Conservation (phyloP, 306 rosid genomes). For the Oxytropis ochrocephala region DNA sequence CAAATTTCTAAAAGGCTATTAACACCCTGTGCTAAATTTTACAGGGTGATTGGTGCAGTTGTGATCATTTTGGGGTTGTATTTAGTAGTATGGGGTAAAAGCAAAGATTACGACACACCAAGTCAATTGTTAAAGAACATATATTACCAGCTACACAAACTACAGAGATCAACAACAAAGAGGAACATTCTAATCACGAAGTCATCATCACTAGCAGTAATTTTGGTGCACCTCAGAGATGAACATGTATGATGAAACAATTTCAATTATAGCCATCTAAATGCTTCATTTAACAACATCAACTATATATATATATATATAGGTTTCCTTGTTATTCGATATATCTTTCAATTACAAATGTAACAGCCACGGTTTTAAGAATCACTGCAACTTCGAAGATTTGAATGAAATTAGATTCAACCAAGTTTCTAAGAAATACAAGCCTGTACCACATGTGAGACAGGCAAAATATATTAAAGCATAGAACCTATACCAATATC, state of each 20-base stretch:
- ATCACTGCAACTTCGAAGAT: too few relatives aligned
- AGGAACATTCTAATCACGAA: conserved; percentile 25
- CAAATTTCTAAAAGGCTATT: too few relatives aligned
- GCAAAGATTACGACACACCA: conserved; percentile 44
- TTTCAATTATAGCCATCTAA: not conserved
- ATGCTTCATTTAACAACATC: conserved; percentile 9
- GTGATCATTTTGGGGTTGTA: conserved; percentile 63
- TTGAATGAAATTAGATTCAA: not conserved
- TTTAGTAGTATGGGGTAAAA: conserved; percentile 89
- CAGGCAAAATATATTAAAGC: not conserved
- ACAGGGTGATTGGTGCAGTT: conserved; percentile 69
- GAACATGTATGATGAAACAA: not conserved
- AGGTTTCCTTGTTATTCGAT: conserved; percentile 6
- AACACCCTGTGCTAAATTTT: conserved; percentile 6
- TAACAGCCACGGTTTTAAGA: conserved; percentile 1
- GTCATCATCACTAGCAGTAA: conserved; percentile 19
- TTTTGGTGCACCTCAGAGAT: not conserved
- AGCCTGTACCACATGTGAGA: not conserved
- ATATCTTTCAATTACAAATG: conserved; percentile 13
- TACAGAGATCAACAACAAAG: conserved; percentile 21
- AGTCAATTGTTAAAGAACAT: conserved; percentile 22
- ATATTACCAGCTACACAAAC: conserved; percentile 21
- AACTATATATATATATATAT: not conserved
- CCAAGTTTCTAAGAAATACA: not conserved
- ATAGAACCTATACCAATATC: too few relatives aligned